Base-by-base conservation (phyloP, 345 rosid genomes). In the Melaleuca alternifolia region DNA sequence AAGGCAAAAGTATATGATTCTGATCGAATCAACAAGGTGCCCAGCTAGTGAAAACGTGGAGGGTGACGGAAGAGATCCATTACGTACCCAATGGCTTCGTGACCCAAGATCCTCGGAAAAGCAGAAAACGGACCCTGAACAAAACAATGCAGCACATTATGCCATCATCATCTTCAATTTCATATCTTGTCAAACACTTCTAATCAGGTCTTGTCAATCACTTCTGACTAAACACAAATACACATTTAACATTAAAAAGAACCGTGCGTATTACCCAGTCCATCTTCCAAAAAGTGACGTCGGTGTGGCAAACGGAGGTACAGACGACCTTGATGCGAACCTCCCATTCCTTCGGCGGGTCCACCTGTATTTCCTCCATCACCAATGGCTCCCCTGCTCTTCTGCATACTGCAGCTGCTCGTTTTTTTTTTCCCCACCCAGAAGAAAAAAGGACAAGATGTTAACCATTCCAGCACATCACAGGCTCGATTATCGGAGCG, bases 21-120 rank as follows among this genome's bases (percentile, higher is more conserved):
- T 9, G 79, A 71, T 71, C 48, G 6, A 71, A 41, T 71, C 9
- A 37, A 37, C 48, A 37, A 71, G 79, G 11, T 71, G 79, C 79
- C 18, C 79, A 9, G 79, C 48, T 21, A 21, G 44, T 0, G 59
- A 37, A 9, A 54, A 52, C 23, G 54, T 24, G 77, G 5, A 65
- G 21, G 11, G 16, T 61, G 46, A 79, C 53, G 54, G n/a, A 41
- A 14, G 46, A 15, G 48, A 18, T 56, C 86, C 13, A 86, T 83
- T 37, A 59, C 48, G 85, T 89, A 95, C 98, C 97, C 96, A 82
- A 89, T 92, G 5, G 98, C 97, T 91, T 96, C 96, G 50, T 96
- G 98, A 33, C 97, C 98, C 8, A 96, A 62, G 59, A 96, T 93
- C 88, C 92, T 92, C 4, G 97, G 98, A 87, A 92, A 93, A 44